Percentiles rank a stretch among this genome's conserved stretches.
These are phyloP conservation scores for Pseudogymnoascus sp. DNA, from an alignment of 2,329 filamentous ascomycete species.

Conservation along the genomic window DNA sequence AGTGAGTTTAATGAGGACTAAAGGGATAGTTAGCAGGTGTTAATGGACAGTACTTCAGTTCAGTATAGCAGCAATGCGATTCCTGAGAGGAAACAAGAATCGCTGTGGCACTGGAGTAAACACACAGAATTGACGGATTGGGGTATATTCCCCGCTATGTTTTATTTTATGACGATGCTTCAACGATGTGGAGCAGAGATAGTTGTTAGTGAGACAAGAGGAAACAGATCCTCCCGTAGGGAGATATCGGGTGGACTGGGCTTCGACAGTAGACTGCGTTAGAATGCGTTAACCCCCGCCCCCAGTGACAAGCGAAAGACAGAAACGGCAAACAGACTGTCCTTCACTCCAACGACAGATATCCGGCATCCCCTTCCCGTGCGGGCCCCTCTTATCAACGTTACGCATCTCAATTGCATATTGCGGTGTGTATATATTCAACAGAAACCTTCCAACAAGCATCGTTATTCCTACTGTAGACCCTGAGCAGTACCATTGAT, in stretches of 20 bases:
- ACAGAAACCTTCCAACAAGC: neutral
- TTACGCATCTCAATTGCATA: neutral
- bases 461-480: neutral
- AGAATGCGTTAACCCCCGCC: neutral
- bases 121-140: neutral
- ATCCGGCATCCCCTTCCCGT: neutral
- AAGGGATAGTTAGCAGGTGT: neutral
- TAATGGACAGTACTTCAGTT: neutral
- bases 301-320: neutral
- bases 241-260: neutral
- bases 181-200: neutral
- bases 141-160: neutral
- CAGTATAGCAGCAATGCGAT: neutral
- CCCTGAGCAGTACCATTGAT: neutral
- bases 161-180: constrained; percentile 1
- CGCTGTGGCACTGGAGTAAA: neutral
- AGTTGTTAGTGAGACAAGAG: neutral
- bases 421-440: neutral
- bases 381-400: neutral
- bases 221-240: neutral
- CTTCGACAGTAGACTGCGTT: neutral
- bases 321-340: neutral
- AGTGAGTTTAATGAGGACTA: neutral
- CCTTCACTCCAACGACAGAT: neutral
- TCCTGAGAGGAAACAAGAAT: neutral